Percentiles rank a stretch among this genome's conserved stretches.
Conservation (phyloP, 2,329 filamentous ascomycete species). For the Hirsutella rhossiliensis region DNA sequence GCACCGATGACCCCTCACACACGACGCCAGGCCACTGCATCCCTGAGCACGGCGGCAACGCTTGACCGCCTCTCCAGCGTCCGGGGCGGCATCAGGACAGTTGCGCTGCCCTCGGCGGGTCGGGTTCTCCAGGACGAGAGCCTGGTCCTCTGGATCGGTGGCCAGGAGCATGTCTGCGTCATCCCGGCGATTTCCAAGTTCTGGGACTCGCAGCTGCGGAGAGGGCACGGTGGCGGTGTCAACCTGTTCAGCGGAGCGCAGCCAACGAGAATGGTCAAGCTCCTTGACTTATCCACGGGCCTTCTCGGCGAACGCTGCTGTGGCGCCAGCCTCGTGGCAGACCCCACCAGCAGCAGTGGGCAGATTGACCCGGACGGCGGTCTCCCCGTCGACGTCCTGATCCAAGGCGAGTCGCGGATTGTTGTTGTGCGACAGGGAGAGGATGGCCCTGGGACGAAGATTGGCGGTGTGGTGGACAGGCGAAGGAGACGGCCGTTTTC, state of each 20-base stretch:
- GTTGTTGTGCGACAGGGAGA: constrained; percentile 43
- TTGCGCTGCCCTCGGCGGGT: constrained; percentile 28
- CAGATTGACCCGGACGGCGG: constrained; percentile 18
- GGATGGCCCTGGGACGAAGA: constrained; percentile 30
- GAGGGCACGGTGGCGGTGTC: constrained; percentile 34
- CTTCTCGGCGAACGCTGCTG: constrained; percentile 45
- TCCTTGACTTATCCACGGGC: constrained; percentile 39
- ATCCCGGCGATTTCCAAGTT: constrained; percentile 43
- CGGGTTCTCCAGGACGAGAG: constrained; percentile 38
- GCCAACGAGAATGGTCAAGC: constrained; percentile 41
- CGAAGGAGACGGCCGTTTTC: constrained; percentile 22
- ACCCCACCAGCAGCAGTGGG: constrained; percentile 14
- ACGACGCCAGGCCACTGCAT: constrained; percentile 37
- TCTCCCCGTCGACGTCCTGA: constrained; percentile 39
- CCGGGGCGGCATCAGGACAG: constrained; percentile 39
- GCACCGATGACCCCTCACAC: constrained; percentile 54
- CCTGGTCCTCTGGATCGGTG: constrained; percentile 43
- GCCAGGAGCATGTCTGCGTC: constrained; percentile 42
- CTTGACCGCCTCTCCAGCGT: constrained; percentile 39
- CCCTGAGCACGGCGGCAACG: constrained; percentile 27
- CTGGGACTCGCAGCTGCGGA: constrained; percentile 47
- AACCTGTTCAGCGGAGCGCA: constrained; percentile 45
- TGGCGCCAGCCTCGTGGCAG: constrained; percentile 33
- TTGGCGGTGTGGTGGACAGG: constrained; percentile 24
- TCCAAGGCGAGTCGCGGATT: constrained; percentile 43